phyloP scores from a whole-genome alignment of 2,329 filamentous ascomycete species.

The Aspergillus viridinutans region DNA sequence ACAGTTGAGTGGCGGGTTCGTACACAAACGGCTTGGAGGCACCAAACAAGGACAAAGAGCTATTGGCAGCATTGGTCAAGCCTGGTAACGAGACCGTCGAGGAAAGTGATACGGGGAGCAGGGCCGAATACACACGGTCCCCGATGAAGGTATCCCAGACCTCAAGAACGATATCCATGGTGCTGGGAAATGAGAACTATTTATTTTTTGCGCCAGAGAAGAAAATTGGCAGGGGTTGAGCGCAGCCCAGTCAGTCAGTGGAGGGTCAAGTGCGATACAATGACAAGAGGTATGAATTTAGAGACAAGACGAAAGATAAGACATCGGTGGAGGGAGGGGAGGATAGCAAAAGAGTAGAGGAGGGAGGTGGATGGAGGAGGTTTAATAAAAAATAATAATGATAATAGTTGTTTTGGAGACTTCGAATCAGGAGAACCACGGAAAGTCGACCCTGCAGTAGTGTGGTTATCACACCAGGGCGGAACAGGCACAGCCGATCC shows the following conservation, averaged over 20 bases:
- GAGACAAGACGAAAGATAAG: neutral
- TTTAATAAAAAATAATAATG: constrained; percentile 10
- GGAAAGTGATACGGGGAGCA: constrained; percentile 59
- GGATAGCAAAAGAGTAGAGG: constrained; percentile 1
- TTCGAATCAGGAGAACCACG: neutral
- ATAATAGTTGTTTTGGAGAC: neutral
- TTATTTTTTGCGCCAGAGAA: neutral
- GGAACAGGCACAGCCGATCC: constrained; percentile 27
- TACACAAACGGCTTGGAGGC: constrained; percentile 50
- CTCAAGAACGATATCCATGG: constrained; percentile 92
- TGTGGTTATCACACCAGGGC: constrained; percentile 30
- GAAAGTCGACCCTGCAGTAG: neutral
- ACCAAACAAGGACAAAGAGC: constrained; percentile 52
- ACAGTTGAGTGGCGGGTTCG: constrained; percentile 66
- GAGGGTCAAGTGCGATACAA: neutral
- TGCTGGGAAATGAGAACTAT: constrained; percentile 2
- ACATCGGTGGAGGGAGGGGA: constrained; percentile 9
- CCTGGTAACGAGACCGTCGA: constrained; percentile 52
- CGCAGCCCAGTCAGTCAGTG: no score
- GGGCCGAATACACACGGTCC: constrained; percentile 70
- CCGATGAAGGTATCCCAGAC: constrained; percentile 74
- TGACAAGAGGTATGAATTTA: neutral
- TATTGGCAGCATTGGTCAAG: constrained; percentile 53
- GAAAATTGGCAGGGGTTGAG: no score
- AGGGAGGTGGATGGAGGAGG: neutral